Evolutionary conservation across 2,329 filamentous ascomycete species (phyloP).

Genomic region (Xylaria arbuscula): DNA sequence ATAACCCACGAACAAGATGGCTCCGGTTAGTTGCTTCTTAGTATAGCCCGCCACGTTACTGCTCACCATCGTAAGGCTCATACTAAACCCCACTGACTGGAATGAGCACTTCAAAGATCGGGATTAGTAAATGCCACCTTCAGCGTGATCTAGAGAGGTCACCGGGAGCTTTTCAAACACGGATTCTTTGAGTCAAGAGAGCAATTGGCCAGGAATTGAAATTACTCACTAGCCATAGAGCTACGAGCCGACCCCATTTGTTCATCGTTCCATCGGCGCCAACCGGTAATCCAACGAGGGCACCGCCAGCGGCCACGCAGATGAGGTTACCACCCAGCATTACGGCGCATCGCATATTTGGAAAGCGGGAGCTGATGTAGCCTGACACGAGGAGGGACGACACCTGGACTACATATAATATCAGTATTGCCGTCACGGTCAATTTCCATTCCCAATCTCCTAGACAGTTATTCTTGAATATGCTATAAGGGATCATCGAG

Average conservation of each 20-base stretch:
- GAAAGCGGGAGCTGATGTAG: slow-evolving; percentile 62
- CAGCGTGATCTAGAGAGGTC: no score
- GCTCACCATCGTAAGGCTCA: slow-evolving; percentile 51
- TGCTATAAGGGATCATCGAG: background rate
- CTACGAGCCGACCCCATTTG: slow-evolving; percentile 68
- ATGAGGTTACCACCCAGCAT: slow-evolving; percentile 67
- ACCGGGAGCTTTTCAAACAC: no score
- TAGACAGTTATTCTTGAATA: no score
- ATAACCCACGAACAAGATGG: slow-evolving; percentile 50
- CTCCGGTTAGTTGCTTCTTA: slow-evolving; percentile 51
- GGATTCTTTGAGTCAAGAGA: no score
- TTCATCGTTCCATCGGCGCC: slow-evolving; percentile 52
- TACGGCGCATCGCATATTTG: slow-evolving; percentile 60
- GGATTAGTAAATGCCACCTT: no score
- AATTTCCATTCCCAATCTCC: no score
- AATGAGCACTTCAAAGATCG: slow-evolving; percentile 43
- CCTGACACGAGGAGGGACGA: slow-evolving; percentile 63
- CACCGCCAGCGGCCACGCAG: slow-evolving; percentile 63
- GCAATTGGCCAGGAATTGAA: no score
- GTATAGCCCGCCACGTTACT: slow-evolving; percentile 52
- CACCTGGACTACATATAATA: slow-evolving; percentile 57
- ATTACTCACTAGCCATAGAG: slow-evolving; percentile 59
- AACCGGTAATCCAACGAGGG: slow-evolving; percentile 64
- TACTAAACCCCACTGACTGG: slow-evolving; percentile 50
- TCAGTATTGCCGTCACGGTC: no score